Conservation (phyloP, 805 yeast genomes). For the Wickerhamomyces queroliae region DNA sequence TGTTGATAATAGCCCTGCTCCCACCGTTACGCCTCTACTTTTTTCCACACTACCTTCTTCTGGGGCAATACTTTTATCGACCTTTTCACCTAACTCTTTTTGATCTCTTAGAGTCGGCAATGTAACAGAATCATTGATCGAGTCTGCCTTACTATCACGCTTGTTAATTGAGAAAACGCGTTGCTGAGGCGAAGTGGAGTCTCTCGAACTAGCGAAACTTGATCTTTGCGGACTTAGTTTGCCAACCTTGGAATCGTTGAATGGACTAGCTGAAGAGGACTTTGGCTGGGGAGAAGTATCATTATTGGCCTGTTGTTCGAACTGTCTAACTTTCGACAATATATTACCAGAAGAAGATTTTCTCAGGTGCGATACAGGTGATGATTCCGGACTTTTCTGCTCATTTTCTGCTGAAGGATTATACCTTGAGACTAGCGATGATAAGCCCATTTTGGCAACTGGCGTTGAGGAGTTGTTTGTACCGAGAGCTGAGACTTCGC, state of each 20-base stretch:
- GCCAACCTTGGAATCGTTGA: slow-evolving; percentile 15
- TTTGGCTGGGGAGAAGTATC: slow-evolving; percentile 9
- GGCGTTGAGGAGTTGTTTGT: slow-evolving; percentile 10
- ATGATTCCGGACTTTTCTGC: not conserved
- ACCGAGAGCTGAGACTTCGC: too few relatives aligned
- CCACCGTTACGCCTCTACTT: too few relatives aligned
- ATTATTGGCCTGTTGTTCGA: slow-evolving; percentile 19
- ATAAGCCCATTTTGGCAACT: slow-evolving; percentile 6
- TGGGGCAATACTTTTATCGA: not conserved
- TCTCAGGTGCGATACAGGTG: slow-evolving; percentile 12
- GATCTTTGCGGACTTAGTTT: slow-evolving; percentile 16
- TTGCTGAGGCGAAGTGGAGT: too few relatives aligned
- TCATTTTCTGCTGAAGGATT: slow-evolving; percentile 11
- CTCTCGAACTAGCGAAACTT: slow-evolving; percentile 6
- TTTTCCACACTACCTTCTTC: not conserved
- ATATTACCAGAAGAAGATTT: slow-evolving; percentile 24
- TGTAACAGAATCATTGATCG: not conserved
- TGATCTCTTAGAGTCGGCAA: too few relatives aligned
- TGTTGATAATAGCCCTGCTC: too few relatives aligned
- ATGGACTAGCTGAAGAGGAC: slow-evolving; percentile 11
- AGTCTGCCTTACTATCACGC: not conserved
- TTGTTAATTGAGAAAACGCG: too few relatives aligned
- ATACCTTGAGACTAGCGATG: slow-evolving; percentile 10
- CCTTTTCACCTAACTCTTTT: not conserved
- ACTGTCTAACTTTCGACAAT: slow-evolving; percentile 25